Conservation (phyloP, 2,329 filamentous ascomycete species). For the Triangularia setosa region DNA sequence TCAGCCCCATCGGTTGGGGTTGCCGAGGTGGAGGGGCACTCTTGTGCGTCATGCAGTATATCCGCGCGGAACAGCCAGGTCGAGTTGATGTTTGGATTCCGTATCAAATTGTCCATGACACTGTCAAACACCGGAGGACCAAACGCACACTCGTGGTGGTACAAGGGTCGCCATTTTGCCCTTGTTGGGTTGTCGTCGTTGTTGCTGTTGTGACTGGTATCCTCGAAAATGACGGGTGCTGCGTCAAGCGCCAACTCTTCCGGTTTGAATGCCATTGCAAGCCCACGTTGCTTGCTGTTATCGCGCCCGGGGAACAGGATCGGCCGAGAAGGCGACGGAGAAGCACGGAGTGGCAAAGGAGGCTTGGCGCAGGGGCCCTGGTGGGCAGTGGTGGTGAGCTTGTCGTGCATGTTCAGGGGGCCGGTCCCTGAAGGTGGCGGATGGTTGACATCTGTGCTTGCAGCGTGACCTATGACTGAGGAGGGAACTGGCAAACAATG, state of each 20-base stretch:
- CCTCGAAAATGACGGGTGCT: conserved; percentile 33
- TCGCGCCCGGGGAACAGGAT: neutral
- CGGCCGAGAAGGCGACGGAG: neutral
- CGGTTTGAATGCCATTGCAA: conserved; percentile 13
- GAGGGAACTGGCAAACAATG: neutral
- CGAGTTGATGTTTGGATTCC: conserved; percentile 77
- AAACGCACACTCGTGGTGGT: conserved; percentile 58
- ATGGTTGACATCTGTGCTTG: neutral
- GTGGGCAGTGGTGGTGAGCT: neutral
- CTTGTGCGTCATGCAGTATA: conserved; percentile 56
- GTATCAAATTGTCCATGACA: conserved; percentile 70
- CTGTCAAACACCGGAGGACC: conserved; percentile 57
- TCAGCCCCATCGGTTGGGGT: conserved; percentile 5
- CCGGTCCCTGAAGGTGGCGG: neutral
- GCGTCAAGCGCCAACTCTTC: conserved; percentile 33
- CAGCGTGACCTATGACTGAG: neutral
- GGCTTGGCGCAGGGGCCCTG: neutral
- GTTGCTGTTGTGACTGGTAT: conserved; percentile 20
- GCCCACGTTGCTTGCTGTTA: neutral
- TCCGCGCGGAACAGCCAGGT: conserved; percentile 76
- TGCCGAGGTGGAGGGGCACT: conserved; percentile 20
- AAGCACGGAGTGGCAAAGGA: neutral
- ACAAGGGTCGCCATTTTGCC: conserved; percentile 51
- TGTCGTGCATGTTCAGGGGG: too few species aligned
- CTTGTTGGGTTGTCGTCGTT: conserved; percentile 15